These are phyloP conservation scores for Spatholobus suberectus DNA, from an alignment of 306 rosid species.

Conservation along the genomic window DNA sequence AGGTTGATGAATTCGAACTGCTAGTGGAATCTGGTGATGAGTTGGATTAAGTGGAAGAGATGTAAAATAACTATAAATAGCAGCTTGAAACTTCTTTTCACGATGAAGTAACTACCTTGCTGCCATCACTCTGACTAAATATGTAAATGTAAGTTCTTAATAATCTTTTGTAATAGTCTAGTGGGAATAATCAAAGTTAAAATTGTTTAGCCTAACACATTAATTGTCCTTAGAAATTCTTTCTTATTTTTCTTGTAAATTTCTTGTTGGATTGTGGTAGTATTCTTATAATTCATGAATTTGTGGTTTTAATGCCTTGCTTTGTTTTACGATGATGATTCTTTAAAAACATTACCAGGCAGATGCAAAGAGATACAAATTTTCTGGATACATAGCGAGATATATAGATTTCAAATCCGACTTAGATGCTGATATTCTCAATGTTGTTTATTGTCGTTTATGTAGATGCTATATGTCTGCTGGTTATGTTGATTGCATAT, in stretches of 20 bases:
- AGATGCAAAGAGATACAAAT: neutral
- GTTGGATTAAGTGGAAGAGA: constrained; percentile 48
- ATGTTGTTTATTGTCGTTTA: neutral
- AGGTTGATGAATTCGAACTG: constrained; percentile 68
- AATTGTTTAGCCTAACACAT: neutral
- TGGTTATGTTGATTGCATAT: neutral
- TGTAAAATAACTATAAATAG: constrained; percentile 28
- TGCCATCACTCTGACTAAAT: constrained; percentile 26
- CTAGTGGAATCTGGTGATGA: constrained; percentile 51
- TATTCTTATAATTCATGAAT: constrained; percentile 1
- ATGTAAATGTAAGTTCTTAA: constrained; percentile 27
- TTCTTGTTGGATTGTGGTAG: neutral
- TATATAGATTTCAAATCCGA: neutral
- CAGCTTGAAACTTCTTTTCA: constrained; percentile 23
- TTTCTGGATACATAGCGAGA: neutral
- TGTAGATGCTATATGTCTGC: neutral
- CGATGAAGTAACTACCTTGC: constrained; percentile 22
- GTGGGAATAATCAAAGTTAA: neutral
- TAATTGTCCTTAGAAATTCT: neutral
- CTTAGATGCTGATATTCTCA: neutral
- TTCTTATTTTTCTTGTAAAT: constrained; percentile 14
- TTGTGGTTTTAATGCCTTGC: neutral
- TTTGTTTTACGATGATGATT: neutral
- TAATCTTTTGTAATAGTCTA: neutral
- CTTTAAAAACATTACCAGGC: neutral